Conservation (phyloP, 208 protist genomes). For the Leptomonas pyrrhocoris region DNA sequence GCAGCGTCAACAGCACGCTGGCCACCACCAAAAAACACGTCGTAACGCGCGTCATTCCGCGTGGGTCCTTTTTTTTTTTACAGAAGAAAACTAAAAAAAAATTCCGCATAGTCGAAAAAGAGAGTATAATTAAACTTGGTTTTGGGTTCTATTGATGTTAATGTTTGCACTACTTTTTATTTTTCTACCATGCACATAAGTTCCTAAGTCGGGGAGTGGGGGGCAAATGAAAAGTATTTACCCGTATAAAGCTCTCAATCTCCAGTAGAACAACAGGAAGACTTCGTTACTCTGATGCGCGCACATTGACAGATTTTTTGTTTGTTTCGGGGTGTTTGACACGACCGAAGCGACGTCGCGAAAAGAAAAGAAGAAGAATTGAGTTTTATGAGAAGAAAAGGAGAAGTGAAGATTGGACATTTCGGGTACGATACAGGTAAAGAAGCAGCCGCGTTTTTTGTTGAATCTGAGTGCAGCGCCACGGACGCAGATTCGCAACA, state of each 20-base stretch:
- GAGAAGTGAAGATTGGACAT: background rate
- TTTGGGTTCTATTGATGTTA: too few relatives aligned
- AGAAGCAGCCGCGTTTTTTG: too few relatives aligned
- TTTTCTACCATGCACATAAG: too few relatives aligned
- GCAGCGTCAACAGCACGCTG: conserved; percentile 22
- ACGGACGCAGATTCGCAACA: too few relatives aligned
- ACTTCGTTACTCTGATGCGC: conserved; percentile 2
- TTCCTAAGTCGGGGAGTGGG: too few relatives aligned
- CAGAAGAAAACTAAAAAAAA: conserved; percentile 11
- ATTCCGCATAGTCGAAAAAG: background rate
- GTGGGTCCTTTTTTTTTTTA: background rate
- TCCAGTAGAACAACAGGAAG: background rate
- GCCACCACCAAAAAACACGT: conserved; percentile 7
- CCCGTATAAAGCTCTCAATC: background rate
- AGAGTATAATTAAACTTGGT: background rate
- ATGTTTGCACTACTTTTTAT: too few relatives aligned
- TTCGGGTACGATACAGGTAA: too few relatives aligned
- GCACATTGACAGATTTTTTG: background rate
- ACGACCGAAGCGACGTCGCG: background rate
- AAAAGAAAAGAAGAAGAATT: background rate
- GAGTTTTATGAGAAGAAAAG: background rate
- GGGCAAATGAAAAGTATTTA: background rate
- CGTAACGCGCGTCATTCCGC: background rate
- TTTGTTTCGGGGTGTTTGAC: background rate
- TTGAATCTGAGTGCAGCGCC: too few relatives aligned